Conservation (phyloP, 495 filamentous ascomycete species). For the Cladorrhinum samala region DNA sequence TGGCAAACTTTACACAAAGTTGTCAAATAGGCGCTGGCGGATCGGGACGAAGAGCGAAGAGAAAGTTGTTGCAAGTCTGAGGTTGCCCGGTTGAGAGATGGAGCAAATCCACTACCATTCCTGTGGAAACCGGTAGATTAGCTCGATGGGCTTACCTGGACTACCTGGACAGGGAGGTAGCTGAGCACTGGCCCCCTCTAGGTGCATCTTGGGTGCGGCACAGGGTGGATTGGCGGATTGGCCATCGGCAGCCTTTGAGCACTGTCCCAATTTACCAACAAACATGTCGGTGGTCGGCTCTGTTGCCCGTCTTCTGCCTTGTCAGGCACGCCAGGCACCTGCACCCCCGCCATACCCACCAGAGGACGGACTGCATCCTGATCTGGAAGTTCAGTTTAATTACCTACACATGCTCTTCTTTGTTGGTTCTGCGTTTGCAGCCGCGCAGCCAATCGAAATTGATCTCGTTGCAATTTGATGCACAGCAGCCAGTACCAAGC, state of each 20-base stretch:
- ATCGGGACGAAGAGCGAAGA: slow-evolving; percentile 3
- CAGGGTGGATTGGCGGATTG: slow-evolving; percentile 11
- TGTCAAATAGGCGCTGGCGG: slow-evolving; percentile 1
- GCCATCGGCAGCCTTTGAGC: slow-evolving; percentile 5
- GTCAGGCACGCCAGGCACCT: slow-evolving; percentile 5
- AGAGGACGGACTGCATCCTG: background rate
- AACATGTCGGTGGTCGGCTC: background rate
- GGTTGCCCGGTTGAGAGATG: slow-evolving; percentile 5
- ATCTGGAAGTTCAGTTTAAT: slow-evolving; percentile 6
- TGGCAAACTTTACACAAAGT: background rate
- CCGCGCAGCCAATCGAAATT: background rate
- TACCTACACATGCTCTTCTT: too few relatives aligned
- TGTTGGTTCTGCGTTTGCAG: too few relatives aligned
- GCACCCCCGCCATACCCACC: slow-evolving; percentile 4
- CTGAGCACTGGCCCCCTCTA: slow-evolving; percentile 25
- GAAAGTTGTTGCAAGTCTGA: too few relatives aligned
- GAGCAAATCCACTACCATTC: slow-evolving; percentile 29
- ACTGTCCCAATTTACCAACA: slow-evolving; percentile 3
- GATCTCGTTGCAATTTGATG: background rate
- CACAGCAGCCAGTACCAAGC: background rate
- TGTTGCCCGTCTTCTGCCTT: background rate
- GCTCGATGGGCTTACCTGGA: background rate
- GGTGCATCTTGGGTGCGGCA: slow-evolving; percentile 13
- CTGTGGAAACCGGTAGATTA: slow-evolving; percentile 36
- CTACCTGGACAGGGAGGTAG: slow-evolving; percentile 2